These are phyloP conservation scores for Pseudogymnoascus sp. DNA, from an alignment of 2,329 filamentous ascomycete genomes.

Conservation along the genomic window DNA sequence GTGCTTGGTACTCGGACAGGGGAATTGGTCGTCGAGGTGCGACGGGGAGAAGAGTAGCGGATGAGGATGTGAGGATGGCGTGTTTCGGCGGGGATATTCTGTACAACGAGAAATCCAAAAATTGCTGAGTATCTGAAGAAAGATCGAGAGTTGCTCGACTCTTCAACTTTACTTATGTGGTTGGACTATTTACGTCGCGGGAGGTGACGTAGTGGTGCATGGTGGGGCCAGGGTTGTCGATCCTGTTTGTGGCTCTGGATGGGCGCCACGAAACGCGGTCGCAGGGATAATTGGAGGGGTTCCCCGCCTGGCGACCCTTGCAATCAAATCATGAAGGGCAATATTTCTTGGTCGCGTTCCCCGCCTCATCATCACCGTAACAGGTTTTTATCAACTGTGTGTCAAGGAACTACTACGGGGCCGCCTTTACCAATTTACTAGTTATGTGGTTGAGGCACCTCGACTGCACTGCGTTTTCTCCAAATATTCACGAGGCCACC, in stretches of 20 bases:
- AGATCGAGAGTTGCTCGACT: neutral
- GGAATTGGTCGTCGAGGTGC: neutral
- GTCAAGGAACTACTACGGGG: neutral
- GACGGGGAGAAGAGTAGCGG: neutral
- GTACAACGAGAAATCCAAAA: neutral
- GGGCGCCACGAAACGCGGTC: neutral
- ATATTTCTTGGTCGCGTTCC: neutral
- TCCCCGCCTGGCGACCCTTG: neutral
- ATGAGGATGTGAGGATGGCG: neutral
- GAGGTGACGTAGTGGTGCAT: neutral
- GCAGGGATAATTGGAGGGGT: constrained; percentile 2
- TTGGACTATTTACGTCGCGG: neutral
- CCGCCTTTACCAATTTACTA: neutral
- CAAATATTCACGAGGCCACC: neutral
- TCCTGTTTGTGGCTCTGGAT: neutral
- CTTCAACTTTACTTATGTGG: neutral
- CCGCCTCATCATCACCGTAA: neutral
- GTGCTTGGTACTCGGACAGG: neutral
- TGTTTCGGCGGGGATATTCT: neutral
- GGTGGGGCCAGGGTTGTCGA: neutral
- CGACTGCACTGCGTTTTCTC: neutral
- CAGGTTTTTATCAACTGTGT: constrained; percentile 1
- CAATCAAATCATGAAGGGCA: neutral
- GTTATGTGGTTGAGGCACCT: neutral
- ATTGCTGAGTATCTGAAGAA: neutral